phyloP scores from a whole-genome alignment of 768 basidiomycete genomes.

The Boletus fagicola region DNA sequence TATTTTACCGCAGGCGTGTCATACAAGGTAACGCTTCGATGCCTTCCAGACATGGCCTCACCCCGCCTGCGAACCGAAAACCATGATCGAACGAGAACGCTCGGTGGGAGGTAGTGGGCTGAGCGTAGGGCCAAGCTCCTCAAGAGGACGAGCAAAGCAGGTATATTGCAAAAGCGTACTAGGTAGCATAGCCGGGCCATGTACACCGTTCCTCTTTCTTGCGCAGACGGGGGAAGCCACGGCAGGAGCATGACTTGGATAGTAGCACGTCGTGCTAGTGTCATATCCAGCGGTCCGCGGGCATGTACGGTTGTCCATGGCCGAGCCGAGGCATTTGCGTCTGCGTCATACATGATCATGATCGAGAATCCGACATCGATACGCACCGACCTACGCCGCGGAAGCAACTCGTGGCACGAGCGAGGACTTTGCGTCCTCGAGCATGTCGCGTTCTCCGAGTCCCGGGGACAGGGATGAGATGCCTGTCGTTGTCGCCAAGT shows the following conservation, averaged over 20 bases:
- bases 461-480: no score
- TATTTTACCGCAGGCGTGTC: background rate
- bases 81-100: background rate
- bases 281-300: background rate
- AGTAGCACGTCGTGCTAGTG: background rate
- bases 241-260: background rate
- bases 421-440: background rate
- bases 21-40: background rate
- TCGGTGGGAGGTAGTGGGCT: no score
- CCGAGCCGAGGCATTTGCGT: background rate
- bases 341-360: background rate
- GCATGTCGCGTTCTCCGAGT: background rate
- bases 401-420: background rate
- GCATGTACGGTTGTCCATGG: background rate
- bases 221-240: no score
- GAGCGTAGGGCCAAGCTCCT: background rate
- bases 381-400: background rate
- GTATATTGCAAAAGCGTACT: background rate
- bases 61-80: background rate
- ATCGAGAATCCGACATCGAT: background rate
- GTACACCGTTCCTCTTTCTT: background rate
- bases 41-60: background rate
- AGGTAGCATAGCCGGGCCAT: background rate
- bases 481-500: background rate
- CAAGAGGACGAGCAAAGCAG: background rate